These are phyloP conservation scores for Trichosphaerium sp. DNA, from an alignment of 78 protist species.

Conservation along the genomic window DNA sequence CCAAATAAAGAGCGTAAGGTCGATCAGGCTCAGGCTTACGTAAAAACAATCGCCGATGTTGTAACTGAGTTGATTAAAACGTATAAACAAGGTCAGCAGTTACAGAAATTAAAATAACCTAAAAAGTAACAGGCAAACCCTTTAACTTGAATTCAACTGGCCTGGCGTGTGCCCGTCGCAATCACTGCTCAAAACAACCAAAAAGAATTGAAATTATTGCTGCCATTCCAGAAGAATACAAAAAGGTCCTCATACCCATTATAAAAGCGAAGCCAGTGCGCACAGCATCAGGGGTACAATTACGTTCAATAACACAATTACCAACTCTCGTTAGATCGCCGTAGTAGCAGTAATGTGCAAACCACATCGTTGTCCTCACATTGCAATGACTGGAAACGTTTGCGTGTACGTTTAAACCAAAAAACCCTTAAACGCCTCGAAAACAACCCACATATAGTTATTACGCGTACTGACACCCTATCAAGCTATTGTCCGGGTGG, in stretches of 20 bases:
- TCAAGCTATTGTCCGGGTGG: constrained; percentile 89
- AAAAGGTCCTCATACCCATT: constrained; percentile 53
- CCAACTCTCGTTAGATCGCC: constrained; percentile 39
- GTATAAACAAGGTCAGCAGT: constrained; percentile 38
- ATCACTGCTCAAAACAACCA: constrained; percentile 29
- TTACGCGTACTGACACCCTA: not conserved
- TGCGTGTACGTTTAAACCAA: constrained; percentile 35
- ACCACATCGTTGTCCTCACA: constrained; percentile 96
- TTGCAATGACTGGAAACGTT: constrained; percentile 78
- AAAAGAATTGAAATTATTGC: constrained; percentile 74
- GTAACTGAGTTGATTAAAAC: constrained; percentile 45
- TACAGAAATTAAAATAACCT: constrained; percentile 31
- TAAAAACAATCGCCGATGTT: constrained; percentile 39
- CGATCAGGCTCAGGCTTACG: too few species aligned
- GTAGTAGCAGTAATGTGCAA: constrained; percentile 96
- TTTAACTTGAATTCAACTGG: not conserved
- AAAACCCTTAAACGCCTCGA: not conserved
- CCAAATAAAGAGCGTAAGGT: too few species aligned
- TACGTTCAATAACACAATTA: not conserved
- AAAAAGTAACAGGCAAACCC: constrained; percentile 23
- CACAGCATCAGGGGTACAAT: constrained; percentile 82
- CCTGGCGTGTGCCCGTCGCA: not conserved
- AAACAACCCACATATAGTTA: not conserved
- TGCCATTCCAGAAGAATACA: constrained; percentile 79
- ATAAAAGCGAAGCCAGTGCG: constrained; percentile 87